These are phyloP conservation scores for Daldinia concentrica DNA, from an alignment of 495 filamentous ascomycete genomes.

Conservation along the genomic window DNA sequence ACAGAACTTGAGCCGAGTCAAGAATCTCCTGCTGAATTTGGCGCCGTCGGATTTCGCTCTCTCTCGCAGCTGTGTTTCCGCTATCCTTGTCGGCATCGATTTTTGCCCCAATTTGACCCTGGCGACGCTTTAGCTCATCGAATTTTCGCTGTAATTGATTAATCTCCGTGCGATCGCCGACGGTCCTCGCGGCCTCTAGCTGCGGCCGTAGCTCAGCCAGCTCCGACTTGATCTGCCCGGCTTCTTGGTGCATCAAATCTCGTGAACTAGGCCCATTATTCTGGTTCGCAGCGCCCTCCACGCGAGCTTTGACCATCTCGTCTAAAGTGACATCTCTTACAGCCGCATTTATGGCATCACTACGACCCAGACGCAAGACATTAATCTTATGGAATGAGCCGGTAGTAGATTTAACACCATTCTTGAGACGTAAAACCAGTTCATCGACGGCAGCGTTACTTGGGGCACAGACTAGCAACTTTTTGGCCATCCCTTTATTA, in stretches of 20 bases:
- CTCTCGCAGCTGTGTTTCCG: constrained; percentile 76
- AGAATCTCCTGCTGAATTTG: constrained; percentile 90
- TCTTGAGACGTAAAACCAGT: constrained; percentile 89
- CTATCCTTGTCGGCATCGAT: constrained; percentile 88
- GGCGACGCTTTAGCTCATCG: constrained; percentile 78
- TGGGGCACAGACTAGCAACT: constrained; percentile 92
- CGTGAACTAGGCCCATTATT: constrained; percentile 67
- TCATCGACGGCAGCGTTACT: constrained; percentile 98
- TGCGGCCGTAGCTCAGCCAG: constrained; percentile 71
- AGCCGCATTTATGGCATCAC: constrained; percentile 89
- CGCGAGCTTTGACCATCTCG: constrained; percentile 80
- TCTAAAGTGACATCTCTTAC: constrained; percentile 94
- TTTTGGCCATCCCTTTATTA: constrained; percentile 64
- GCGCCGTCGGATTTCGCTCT: constrained; percentile 84
- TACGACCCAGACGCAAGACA: constrained; percentile 89
- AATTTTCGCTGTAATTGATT: constrained; percentile 79
- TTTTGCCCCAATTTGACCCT: constrained; percentile 73
- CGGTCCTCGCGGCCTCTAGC: constrained; percentile 74
- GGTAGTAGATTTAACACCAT: constrained; percentile 80
- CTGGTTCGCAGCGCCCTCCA: constrained; percentile 62
- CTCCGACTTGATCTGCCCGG: constrained; percentile 76
- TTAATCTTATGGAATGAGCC: constrained; percentile 78
- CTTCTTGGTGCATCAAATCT: constrained; percentile 82
- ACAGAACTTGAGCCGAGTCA: constrained; percentile 89
- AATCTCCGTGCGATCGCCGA: constrained; percentile 63